A percentile compares a stretch with the other conserved stretches of the same genome.
Conservation (phyloP, 139 green algal genomes). For the Nannochloris sp. region DNA sequence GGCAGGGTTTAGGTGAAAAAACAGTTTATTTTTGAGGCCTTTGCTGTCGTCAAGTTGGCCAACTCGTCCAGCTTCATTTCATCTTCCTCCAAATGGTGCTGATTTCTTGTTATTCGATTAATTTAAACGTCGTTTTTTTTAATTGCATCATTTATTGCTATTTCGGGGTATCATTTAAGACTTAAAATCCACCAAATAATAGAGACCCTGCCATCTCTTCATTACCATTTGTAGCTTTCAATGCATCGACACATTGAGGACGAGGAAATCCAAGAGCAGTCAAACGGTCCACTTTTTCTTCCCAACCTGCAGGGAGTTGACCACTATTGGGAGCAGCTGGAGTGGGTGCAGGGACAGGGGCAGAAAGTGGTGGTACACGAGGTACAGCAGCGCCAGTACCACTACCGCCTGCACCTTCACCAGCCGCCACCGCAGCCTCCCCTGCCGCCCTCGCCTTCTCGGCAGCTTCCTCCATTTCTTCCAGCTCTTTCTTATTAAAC, state of each 20-base stretch:
- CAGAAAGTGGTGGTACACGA: neutral
- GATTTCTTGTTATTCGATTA: no score
- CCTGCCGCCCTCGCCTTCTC: neutral
- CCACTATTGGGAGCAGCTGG: neutral
- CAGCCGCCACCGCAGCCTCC: neutral
- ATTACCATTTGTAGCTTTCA: slow-evolving; percentile 51
- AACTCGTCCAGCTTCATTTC: no score
- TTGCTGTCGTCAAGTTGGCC: no score
- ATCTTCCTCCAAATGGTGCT: no score
- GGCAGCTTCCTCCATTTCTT: neutral
- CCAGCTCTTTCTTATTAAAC: neutral
- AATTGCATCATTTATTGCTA: no score
- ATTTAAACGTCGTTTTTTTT: no score
- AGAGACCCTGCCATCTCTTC: slow-evolving; percentile 63
- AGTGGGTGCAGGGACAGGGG: neutral
- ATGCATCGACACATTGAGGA: slow-evolving; percentile 42
- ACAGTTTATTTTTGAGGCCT: no score
- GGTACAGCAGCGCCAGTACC: no score
- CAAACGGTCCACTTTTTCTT: slow-evolving; percentile 48
- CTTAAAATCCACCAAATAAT: slow-evolving; percentile 47
- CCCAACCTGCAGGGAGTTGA: slow-evolving; percentile 5
- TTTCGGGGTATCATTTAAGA: no score
- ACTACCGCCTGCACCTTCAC: neutral
- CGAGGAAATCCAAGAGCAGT: slow-evolving; percentile 51
- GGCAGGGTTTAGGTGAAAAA: no score